Evolutionary conservation across 805 yeast species (phyloP), one percentile per base, ranked within the genome.

Genomic region (Nakazawaea peltata): DNA sequence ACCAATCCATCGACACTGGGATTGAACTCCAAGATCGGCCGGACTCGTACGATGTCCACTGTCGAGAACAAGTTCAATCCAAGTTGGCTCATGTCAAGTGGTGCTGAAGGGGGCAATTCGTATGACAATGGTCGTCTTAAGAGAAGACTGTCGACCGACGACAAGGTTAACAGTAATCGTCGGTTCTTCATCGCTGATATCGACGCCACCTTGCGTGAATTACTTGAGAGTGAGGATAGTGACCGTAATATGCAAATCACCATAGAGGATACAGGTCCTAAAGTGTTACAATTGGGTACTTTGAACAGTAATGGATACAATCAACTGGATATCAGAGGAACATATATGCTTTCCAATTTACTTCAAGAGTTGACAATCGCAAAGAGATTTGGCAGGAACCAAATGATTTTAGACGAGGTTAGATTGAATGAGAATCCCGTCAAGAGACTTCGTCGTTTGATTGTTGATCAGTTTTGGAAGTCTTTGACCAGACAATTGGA

Each of bases 311-410:
- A 77, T 48, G 97, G 96, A 1, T 84, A 59, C 59, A 77, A 74
- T 26, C 78, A 73, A 45, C 71, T 71, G 36, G 83, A 79, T 41
- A 69, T 87, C 37, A 63, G 94, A 40, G 97, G 97, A 3, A 87
- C 95, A 0, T 87, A 87, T 51, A 82, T 82, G 88, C 60, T 87
- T 32, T 79, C 92, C 0, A 88, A 88, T 55, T 58, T 88, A 26
- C 65, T 87, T 37, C 96, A 87, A 59, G 97, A 87, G 56, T 65
- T 87, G 44, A 85, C 95, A 1, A 76, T 86, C 41, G 96, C 96
- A 11, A 75, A 82, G 51, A 63, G 81, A 38, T 72, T 77, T 53
- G 95, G 95, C 7, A 68, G 90, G 43, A 77, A 74, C 42, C 81
- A 77, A 49, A 76, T 86, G 66, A 65, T 83, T 33, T 57, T 87